Evolutionary conservation across 139 green algal species (phyloP), one percentile per base, ranked within the genome.

Genomic region (Picochlorum sp.): DNA sequence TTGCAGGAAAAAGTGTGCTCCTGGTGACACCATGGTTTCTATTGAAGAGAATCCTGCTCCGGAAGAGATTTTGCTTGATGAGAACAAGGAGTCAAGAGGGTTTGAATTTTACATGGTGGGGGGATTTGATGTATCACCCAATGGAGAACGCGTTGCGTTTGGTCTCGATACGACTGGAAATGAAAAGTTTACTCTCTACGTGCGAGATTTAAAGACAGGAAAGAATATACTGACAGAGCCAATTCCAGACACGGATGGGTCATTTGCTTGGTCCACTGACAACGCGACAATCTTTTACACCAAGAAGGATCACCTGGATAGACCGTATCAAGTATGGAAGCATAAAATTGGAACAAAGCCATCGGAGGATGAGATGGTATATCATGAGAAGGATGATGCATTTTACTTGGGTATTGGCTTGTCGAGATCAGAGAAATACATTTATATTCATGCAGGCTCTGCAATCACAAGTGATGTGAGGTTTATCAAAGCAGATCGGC

Each of bases 171-270:
- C 75, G 0, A 73, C 74, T 20, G 86, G 88, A 16, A 76, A 74
- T 18, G 90, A 95, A 81, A 86, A 81, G 65, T 96, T 86, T 80
- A 88, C 81, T 0, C 66, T 96, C 59, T 73, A 77, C 28, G 82
- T 97, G 32, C 88, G 82, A 73, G 76, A 89, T 59, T 30, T 91
- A 20, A 37, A 63, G 4, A 85, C 65, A 3, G 73, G 78, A 18
- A 60, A 67, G 16, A 49, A 85, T 67, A 45, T 91, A 50, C 79
- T 88, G 44, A 24, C 41, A 3, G 37, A 49, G 11, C 81, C 82
- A 56, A 89, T 95, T 62, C 38, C 67, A 24, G 59, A 75, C 58
- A 85, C 78, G 4, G 69, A 71, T 13, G 83, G 83, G 38, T 66
- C 76, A 49, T 54, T 86, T 14, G 73, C 61, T 2, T 90, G 78